Base-by-base conservation (phyloP, 495 filamentous ascomycete genomes). In the Penicillium coffeae region DNA sequence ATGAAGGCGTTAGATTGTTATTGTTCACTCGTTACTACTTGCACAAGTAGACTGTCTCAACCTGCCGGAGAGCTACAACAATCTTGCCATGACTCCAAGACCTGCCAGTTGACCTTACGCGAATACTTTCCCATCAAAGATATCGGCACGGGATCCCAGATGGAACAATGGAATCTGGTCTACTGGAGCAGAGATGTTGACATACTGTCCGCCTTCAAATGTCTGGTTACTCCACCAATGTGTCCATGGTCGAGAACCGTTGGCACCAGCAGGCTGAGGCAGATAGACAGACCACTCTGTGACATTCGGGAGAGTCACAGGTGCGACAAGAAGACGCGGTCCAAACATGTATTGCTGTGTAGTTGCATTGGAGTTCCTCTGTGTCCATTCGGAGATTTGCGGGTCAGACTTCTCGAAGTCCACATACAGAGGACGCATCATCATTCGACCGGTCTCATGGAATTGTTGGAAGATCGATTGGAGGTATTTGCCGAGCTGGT, bases 301-400 rank as follows among this genome's bases (percentile, higher is more conserved):
- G 12, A 48, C 48, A 53, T 62, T 62, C 25, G 61, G 55, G 8
- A 41, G 32, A 8, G 59, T 62, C 1, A 67, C 56, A 1, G 64
- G 64, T 2, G 50, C 51, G 1, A 64, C 56, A 14, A 67, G 38
- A 9, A 62, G 47, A 8, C 54, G 38, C 3, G 61, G 64, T 1
- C 64, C 64, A 33, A 62, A 64, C 64, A 67, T 60, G 32, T 67
- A 67, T 39, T 63, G 59, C 47, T 66, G 60, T 0, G 56, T 63
- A 0, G 62, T 62, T 34, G 45, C 49, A 19, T 62, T 64, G 22
- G 21, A 48, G 33, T 63, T 63, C 10, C 16, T 18, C 18, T 21
- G 47, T 1, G 60, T 62, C 58, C 39, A 55, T 15, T 27, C 15
- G 7, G 49, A 38, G 9, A 63, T 44, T 12, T 43, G 42, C 0